A percentile compares a stretch with the other conserved stretches of the same genome.
phyloP scores from a whole-genome alignment of 192 early-diverging fungal species.

The Coemansia sp. region DNA sequence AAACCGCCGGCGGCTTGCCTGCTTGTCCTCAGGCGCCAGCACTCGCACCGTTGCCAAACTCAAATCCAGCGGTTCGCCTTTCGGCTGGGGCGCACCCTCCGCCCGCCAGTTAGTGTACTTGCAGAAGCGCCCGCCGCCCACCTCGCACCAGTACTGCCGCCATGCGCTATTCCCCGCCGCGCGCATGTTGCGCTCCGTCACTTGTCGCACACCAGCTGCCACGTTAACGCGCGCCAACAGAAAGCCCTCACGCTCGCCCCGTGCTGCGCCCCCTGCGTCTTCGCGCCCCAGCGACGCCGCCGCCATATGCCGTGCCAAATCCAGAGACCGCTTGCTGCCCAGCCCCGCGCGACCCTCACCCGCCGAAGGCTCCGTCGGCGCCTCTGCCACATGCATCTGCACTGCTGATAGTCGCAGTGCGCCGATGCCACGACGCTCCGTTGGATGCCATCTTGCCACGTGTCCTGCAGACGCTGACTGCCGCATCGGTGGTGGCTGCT shows the following conservation, averaged over 20 bases:
- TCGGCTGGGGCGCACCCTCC: not conserved
- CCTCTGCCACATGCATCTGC: constrained; percentile 16
- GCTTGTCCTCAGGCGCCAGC: constrained; percentile 32
- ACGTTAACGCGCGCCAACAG: constrained; percentile 26
- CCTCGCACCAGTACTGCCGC: constrained; percentile 52
- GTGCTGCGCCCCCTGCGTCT: not conserved
- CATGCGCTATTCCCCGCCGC: constrained; percentile 23
- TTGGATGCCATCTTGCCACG: constrained; percentile 4
- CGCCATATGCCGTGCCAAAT: constrained; percentile 15
- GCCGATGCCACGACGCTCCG: constrained; percentile 11
- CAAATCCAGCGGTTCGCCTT: constrained; percentile 25
- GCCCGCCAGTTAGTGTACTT: constrained; percentile 16
- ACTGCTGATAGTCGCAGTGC: constrained; percentile 34
- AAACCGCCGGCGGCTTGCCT: constrained; percentile 58
- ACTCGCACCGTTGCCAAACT: constrained; percentile 44
- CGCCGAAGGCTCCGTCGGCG: constrained; percentile 10
- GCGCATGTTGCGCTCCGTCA: constrained; percentile 28
- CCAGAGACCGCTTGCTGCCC: constrained; percentile 13
- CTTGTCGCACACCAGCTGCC: constrained; percentile 5
- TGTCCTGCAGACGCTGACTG: constrained; percentile 16
- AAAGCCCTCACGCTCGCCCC: constrained; percentile 45
- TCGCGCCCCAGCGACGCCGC: constrained; percentile 12
- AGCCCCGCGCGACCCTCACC: not conserved
- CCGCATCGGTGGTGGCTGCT: constrained; percentile 15
- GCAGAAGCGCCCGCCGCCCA: constrained; percentile 36